Percentiles rank a stretch among this genome's conserved stretches.
Conservation (phyloP, 139 green algal species). For the Coccomyxa sp. region DNA sequence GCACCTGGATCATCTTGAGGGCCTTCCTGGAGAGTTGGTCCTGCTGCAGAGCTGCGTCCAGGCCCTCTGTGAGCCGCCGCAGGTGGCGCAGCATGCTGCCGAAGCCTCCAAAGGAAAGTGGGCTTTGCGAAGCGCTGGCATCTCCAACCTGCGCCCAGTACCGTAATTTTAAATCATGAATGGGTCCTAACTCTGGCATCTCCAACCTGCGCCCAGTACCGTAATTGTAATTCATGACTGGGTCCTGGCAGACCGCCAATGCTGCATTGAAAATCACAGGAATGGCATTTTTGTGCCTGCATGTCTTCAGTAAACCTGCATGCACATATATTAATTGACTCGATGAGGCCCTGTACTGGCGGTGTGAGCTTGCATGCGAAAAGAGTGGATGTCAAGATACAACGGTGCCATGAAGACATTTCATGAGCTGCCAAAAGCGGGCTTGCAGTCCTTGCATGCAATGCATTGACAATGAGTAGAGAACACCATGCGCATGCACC, state of each 20-base stretch:
- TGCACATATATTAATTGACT: too few species aligned
- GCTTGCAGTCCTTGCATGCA: too few species aligned
- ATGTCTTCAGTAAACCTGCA: too few species aligned
- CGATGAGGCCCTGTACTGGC: too few species aligned
- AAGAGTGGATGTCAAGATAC: too few species aligned
- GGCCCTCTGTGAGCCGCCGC: conserved; percentile 36
- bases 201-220: conserved; percentile 36
- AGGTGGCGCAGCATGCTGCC: conserved; percentile 60
- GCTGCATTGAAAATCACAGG: neutral
- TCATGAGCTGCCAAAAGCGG: too few species aligned
- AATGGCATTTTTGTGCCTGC: neutral
- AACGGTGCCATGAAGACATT: too few species aligned
- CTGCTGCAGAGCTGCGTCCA: conserved; percentile 34
- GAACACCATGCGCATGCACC: too few species aligned
- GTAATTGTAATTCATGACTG: neutral
- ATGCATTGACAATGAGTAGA: too few species aligned
- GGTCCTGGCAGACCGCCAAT: neutral
- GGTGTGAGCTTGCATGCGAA: too few species aligned
- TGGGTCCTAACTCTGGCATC: conserved; percentile 34
- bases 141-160: conserved; percentile 47
- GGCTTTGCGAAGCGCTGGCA: conserved; percentile 39
- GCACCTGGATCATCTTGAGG: conserved; percentile 1
- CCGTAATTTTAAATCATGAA: neutral
- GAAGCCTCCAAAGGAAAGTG: conserved; percentile 65
- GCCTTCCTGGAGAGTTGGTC: neutral